Conservation (phyloP, 2,329 filamentous ascomycete species). For the Fonsecaea pugnacius region DNA sequence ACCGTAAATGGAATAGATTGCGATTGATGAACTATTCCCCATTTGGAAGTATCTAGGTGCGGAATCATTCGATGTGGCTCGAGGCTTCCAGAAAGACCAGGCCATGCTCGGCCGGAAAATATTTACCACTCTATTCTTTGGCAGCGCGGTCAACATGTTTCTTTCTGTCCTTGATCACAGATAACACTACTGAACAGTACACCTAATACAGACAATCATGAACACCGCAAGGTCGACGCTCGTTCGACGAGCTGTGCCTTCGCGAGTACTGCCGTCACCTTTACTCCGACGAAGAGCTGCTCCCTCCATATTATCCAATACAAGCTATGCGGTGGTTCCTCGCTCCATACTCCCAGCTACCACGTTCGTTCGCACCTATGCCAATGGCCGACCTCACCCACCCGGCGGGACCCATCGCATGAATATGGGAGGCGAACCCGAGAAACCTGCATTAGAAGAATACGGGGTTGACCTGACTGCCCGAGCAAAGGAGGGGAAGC, state of each 20-base stretch:
- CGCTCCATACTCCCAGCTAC: constrained; percentile 18
- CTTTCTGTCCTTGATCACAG: constrained; percentile 23
- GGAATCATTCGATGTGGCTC: constrained; percentile 24
- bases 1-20: background rate
- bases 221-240: constrained; percentile 32
- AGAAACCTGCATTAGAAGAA: constrained; percentile 88
- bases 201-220: constrained; percentile 25
- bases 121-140: constrained; percentile 4
- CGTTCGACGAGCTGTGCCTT: constrained; percentile 31
- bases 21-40: background rate
- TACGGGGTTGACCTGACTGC: constrained; percentile 90
- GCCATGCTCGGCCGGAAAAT: constrained; percentile 6
- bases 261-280: constrained; percentile 20
- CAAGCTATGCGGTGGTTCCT: constrained; percentile 9
- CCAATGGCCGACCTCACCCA: constrained; percentile 68
- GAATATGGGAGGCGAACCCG: constrained; percentile 74
- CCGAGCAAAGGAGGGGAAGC: constrained; percentile 80
- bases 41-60: background rate
- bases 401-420: constrained; percentile 93
- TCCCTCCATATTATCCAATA: constrained; percentile 10
- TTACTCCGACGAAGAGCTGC: constrained; percentile 19
- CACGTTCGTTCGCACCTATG: constrained; percentile 51
- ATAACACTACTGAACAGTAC: constrained; percentile 25
- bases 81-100: constrained; percentile 25
- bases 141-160: constrained; percentile 13